Conservation (phyloP, 371 early-diverging fungal genomes). For the Syncephalis fuscata region DNA sequence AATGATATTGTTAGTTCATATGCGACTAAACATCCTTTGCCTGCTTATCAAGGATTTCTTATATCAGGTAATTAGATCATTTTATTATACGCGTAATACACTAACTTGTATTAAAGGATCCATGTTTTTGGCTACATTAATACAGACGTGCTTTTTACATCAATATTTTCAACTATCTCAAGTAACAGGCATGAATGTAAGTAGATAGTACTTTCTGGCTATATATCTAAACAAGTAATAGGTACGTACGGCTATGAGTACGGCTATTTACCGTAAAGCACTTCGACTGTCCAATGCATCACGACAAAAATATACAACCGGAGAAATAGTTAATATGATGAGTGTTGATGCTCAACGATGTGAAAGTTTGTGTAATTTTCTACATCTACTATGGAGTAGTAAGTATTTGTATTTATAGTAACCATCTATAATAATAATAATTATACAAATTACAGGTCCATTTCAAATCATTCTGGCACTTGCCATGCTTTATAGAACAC, state of each 20-base stretch:
- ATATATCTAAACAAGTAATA: no score
- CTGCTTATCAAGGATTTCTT: conserved; percentile 36
- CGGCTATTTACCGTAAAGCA: conserved; percentile 37
- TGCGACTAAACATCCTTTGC: conserved; percentile 20
- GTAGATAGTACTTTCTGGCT: no score
- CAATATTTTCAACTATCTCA: conserved; percentile 80
- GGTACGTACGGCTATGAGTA: conserved; percentile 30
- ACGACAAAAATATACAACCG: conserved; percentile 19
- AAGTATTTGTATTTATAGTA: conserved; percentile 18
- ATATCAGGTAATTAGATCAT: no score
- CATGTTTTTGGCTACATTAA: conserved; percentile 66
- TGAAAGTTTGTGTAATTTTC: conserved; percentile 18
- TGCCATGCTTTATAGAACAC: conserved; percentile 56
- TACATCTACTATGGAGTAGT: conserved; percentile 31
- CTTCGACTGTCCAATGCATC: conserved; percentile 1
- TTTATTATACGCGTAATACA: no score
- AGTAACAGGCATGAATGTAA: conserved; percentile 42
- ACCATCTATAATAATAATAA: conserved; percentile 12
- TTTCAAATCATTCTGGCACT: conserved; percentile 76
- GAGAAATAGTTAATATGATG: conserved; percentile 54
- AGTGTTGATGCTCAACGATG: conserved; percentile 49
- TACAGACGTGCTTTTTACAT: conserved; percentile 77
- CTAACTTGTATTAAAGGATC: no score
- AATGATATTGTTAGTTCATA: conserved; percentile 53
- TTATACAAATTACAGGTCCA: conserved; percentile 56